These are phyloP conservation scores for Exophiala aquamarina DNA, from an alignment of 2,329 filamentous ascomycete species.

Conservation along the genomic window DNA sequence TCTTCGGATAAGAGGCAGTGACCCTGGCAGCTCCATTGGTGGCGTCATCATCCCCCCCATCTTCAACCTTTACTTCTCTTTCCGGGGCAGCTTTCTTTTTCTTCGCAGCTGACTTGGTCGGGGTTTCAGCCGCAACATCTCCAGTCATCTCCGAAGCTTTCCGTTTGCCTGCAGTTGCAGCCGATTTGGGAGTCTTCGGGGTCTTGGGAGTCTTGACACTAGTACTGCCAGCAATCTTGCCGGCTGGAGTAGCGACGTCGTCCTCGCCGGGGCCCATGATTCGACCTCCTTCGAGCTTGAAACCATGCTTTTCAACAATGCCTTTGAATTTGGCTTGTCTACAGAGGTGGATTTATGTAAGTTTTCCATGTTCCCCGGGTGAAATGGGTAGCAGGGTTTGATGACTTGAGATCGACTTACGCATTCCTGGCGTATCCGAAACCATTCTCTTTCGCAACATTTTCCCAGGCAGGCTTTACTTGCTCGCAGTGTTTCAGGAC, in stretches of 20 bases:
- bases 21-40: not conserved
- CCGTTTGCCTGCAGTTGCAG: slow-evolving; percentile 3
- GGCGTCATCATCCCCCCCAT: not conserved
- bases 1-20: not conserved
- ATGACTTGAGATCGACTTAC: slow-evolving; percentile 10
- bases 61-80: not conserved
- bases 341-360: too few relatives aligned
- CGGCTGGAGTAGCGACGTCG: not conserved
- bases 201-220: slow-evolving; percentile 6
- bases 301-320: slow-evolving; percentile 5
- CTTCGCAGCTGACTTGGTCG: slow-evolving; percentile 9
- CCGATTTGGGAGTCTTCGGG: slow-evolving; percentile 1
- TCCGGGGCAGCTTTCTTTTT: slow-evolving; percentile 6
- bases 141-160: not conserved
- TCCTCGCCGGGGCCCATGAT: not conserved
- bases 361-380: too few relatives aligned
- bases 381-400: not conserved
- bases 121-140: not conserved
- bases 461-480: slow-evolving; percentile 19
- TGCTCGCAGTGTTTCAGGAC: slow-evolving; percentile 16
- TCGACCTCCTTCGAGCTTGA: slow-evolving; percentile 6
- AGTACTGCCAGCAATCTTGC: not conserved
- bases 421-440: slow-evolving; percentile 20
- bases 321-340: slow-evolving; percentile 11
- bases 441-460: slow-evolving; percentile 19